Evolutionary conservation across 106 monocot genomes (phyloP), one percentile per base, ranked within the genome.

Genomic region (Ottelia alismoides): DNA sequence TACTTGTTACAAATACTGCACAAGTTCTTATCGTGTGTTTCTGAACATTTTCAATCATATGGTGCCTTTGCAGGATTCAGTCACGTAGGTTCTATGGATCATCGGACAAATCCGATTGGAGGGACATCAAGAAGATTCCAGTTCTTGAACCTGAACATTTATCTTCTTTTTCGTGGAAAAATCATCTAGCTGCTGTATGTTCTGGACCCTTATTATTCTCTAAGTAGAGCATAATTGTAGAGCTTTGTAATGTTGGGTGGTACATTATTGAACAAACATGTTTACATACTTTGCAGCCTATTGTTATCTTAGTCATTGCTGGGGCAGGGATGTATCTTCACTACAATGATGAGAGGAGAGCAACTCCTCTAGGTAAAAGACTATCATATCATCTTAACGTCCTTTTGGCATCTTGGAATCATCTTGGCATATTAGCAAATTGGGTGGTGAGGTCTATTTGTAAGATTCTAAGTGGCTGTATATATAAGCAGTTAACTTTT

Each of bases 321-420:
- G 47, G 60, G 12, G 28, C n/a, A n/a, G 47, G 60, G 20, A 28
- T 43, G 20, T 50, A n/a, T 50, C 47, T 60, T 60, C 60, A 60
- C 27, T 47, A 60, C 26, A 60, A 60, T 48, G 60, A 60, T 60
- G 60, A 60, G 27, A 60, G 26, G 24, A 60, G 60, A 29, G 60
- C 60, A 47, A 60, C 47, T 20, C 25, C 45, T 18, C 18, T 60
- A 47, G 60, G 60, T 60, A 48, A 43, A 6, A n/a, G n/a, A n/a
- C n/a, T n/a, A n/a, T n/a, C n/a, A n/a, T n/a, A n/a, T n/a, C n/a
- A n/a, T n/a, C n/a, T n/a, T n/a, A n/a, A n/a, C n/a, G n/a, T n/a
- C n/a, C n/a, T n/a, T n/a, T n/a, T n/a, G n/a, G n/a, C n/a, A n/a
- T n/a, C n/a, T n/a, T n/a, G n/a, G n/a, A n/a, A n/a, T n/a, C n/a